Evolutionary conservation across 2,329 filamentous ascomycete species (phyloP).

Genomic region (Fusarium sp.): DNA sequence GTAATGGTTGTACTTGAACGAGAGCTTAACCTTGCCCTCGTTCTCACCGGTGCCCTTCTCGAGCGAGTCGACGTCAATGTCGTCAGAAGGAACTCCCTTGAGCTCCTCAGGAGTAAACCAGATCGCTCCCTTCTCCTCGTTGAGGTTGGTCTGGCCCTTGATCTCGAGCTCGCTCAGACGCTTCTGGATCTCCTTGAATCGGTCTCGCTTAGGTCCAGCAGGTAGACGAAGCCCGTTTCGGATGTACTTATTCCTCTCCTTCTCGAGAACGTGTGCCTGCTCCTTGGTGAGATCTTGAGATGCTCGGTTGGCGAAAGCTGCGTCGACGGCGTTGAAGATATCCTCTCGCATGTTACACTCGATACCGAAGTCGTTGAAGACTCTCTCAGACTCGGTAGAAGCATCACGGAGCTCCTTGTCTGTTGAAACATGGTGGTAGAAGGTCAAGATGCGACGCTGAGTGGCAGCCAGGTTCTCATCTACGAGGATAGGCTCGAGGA

Average conservation of each 20-base stretch:
- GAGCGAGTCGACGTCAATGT: constrained; percentile 70
- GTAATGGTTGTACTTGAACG: constrained; percentile 86
- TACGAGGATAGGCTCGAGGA: constrained; percentile 73
- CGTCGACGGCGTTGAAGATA: constrained; percentile 75
- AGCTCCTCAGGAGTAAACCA: constrained; percentile 82
- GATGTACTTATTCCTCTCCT: constrained; percentile 81
- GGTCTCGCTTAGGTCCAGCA: constrained; percentile 75
- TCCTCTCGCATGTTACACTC: constrained; percentile 86
- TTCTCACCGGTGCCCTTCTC: constrained; percentile 79
- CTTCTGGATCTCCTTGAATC: constrained; percentile 90
- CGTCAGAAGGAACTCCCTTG: constrained; percentile 78
- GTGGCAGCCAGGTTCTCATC: constrained; percentile 75
- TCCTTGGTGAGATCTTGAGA: constrained; percentile 72
- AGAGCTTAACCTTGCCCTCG: constrained; percentile 78
- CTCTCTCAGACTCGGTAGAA: constrained; percentile 78
- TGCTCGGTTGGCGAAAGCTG: constrained; percentile 64
- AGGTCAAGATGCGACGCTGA: constrained; percentile 74
- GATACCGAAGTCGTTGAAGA: constrained; percentile 81
- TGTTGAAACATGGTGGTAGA: constrained; percentile 82
- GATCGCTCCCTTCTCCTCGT: constrained; percentile 83
- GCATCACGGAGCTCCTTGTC: constrained; percentile 77
- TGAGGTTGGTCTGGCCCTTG: constrained; percentile 81
- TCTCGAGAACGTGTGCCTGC: constrained; percentile 77
- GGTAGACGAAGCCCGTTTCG: constrained; percentile 79
- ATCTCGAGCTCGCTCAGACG: constrained; percentile 79